phyloP scores from a whole-genome alignment of 2,329 filamentous ascomycete species.

The Colletotrichum zoysiae region DNA sequence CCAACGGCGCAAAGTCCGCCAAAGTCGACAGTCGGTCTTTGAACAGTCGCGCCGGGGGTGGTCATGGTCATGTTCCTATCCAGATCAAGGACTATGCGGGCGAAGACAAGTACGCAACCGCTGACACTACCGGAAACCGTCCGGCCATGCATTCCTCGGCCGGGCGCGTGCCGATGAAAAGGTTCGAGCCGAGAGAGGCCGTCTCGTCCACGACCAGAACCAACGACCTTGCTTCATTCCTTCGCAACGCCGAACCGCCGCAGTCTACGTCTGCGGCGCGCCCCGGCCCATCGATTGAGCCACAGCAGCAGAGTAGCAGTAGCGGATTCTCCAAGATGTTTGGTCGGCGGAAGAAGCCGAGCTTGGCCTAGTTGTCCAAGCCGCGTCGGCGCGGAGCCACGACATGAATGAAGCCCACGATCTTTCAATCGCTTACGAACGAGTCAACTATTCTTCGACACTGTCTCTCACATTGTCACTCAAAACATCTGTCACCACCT shows the following conservation, averaged over 20 bases:
- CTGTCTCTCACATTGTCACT: conserved; percentile 10
- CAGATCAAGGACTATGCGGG: conserved; percentile 62
- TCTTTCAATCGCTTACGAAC: conserved; percentile 27
- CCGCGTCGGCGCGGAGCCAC: conserved; percentile 28
- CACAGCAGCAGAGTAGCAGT: conserved; percentile 52
- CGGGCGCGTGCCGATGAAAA: conserved; percentile 66
- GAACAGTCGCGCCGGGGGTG: conserved; percentile 55
- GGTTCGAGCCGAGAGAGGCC: conserved; percentile 68
- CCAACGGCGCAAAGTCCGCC: conserved; percentile 46
- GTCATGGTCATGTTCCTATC: conserved; percentile 64
- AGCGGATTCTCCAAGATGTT: conserved; percentile 63
- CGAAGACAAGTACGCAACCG: conserved; percentile 57
- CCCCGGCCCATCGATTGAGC: conserved; percentile 43
- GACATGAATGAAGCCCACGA: conserved; percentile 38
- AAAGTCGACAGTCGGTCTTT: conserved; percentile 53
- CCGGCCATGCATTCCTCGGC: conserved; percentile 46
- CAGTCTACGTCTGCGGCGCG: conserved; percentile 46
- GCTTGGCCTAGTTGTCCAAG: conserved; percentile 46
- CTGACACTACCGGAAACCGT: conserved; percentile 45
- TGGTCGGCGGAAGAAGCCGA: conserved; percentile 62
- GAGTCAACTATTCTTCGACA: conserved; percentile 14
- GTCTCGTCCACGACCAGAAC: conserved; percentile 62
- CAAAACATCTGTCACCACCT: conserved; percentile 8
- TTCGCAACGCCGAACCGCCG: conserved; percentile 76
- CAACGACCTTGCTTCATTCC: conserved; percentile 78